Base-by-base conservation (phyloP, 192 early-diverging fungal genomes). In the Gryganskiella cystojenkinii region DNA sequence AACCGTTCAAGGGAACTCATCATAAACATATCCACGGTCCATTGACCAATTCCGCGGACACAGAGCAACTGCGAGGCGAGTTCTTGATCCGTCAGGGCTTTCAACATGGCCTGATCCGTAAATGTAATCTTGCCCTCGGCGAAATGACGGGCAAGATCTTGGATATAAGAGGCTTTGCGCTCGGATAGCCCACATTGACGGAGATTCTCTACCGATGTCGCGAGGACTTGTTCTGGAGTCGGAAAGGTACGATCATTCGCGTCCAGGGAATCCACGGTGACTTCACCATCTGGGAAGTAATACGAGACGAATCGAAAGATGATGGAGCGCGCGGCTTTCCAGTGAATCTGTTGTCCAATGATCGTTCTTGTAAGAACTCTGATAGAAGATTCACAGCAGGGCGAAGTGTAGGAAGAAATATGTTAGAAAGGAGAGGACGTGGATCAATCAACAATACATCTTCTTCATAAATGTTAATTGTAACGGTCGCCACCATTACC, bases 21-120 rank as follows among this genome's bases (percentile, higher is more conserved):
- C 72, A 76, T 56, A 33, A 76, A 76, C 72, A 76, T 76, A 25
- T 76, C 72, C 19, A 76, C 65, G 14, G 72, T 76, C 72, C 72
- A 76, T 3, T 56, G 72, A 19, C 72, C 72, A 28, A 76, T 76
- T 25, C 72, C 72, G 17, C 65, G 58, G 19, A 76, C 72, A 54
- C 72, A 67, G 3, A 76, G 60, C 53, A 76, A 25, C 33, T 76
- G 72, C 4, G 58, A 50, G 3, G 64, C 72, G 17, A 76, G 47
- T 27, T 76, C 72, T 8, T 76, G 47, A 11, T 76, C 72, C 3
- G 42, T 62, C 54, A 76, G 45, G 1, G 72, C 59, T 9, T 76
- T 57, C 0, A 76, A 56, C 30, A 43, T 30, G 1, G 65, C 60
- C 54, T 63, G 60, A 37, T 76, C 72, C 0, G 65, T 62, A 20